Base-by-base conservation (phyloP, 352 stramenopile genomes). In the Phytophthora colocasiae region DNA sequence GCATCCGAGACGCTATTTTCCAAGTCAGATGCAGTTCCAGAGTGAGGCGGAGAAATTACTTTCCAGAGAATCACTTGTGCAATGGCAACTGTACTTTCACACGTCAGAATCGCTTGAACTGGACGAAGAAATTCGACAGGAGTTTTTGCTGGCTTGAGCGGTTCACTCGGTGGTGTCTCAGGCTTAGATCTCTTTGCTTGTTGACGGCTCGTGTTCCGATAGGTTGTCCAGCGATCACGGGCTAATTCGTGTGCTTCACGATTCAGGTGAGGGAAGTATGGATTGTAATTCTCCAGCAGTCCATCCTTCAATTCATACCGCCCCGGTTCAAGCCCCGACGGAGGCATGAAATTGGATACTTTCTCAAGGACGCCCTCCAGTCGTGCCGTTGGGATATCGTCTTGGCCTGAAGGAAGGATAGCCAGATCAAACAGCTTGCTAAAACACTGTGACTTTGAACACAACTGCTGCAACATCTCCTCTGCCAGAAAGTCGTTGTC, bases 381-480 rank as follows among this genome's bases (percentile, higher is more conserved):
- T 6, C 85, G 73, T 2, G 81, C 48, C 17, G 89, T 79, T 15
- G 89, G 82, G 8, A 95, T 81, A 39, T 94, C 85, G 51, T 96
- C 89, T 71, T 96, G 87, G 1, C 89, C 89, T 10, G 87, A 92
- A 4, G 89, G 89, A 7, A 95, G 63, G 32, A 95, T 87, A 26
- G 87, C 85, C 9, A 93, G 72, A 27, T 96, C 89, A 49, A 91
- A 86, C 5, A 96, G 56, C 41, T 90, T 90, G 70, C 87, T 95
- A 74, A 95, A 96, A 77, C 22, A 56, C 17, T 63, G 83, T 6
- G 87, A 80, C 63, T 94, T 94, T 1, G 87, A 77, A 38, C 87
- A 92, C 45, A 96, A 58, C 22, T 96, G 89, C 63, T 96, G 89
- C 34, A 93, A 32, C 85, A 96, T 92, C 62, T 95, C 89, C 80